Conservation (phyloP, 352 stramenopile species). For the Pythium scleroteichum region DNA sequence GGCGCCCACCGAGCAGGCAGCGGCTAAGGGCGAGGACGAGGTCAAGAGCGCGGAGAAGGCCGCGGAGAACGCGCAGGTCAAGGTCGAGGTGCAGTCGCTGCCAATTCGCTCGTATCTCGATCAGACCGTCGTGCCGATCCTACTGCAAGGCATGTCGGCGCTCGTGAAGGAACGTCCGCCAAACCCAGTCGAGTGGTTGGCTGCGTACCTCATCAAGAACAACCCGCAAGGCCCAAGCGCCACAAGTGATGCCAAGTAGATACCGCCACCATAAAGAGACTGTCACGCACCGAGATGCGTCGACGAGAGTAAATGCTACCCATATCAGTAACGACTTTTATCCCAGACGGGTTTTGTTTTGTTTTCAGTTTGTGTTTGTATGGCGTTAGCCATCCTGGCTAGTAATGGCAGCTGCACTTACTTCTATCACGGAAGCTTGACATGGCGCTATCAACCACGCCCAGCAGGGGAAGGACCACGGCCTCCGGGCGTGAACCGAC, state of each 20-base stretch:
- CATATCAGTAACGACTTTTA: conserved; percentile 16
- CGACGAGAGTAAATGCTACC: neutral
- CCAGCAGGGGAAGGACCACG: conserved; percentile 24
- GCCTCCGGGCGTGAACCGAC: conserved; percentile 34
- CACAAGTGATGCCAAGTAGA: conserved; percentile 60
- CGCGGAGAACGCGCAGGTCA: conserved; percentile 73
- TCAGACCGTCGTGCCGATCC: conserved; percentile 98
- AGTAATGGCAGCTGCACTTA: conserved; percentile 6
- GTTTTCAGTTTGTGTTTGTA: conserved; percentile 3
- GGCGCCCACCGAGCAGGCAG: conserved; percentile 9
- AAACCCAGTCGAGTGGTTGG: conserved; percentile 98
- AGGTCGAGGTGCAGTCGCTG: conserved; percentile 92
- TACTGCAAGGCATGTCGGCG: conserved; percentile 97
- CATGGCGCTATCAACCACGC: conserved; percentile 7
- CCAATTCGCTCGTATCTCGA: conserved; percentile 98
- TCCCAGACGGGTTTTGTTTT: conserved; percentile 1
- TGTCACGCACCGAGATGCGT: neutral
- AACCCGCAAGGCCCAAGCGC: conserved; percentile 89
- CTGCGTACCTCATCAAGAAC: conserved; percentile 95
- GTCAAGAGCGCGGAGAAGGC: conserved; percentile 73
- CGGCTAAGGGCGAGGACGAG: conserved; percentile 31
- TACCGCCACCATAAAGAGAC: neutral
- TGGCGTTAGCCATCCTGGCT: conserved; percentile 11
- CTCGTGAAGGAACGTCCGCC: conserved; percentile 96
- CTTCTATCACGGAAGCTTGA: conserved; percentile 7